phyloP scores from a whole-genome alignment of 768 basidiomycete genomes.

The Kwoniella dendrophila region DNA sequence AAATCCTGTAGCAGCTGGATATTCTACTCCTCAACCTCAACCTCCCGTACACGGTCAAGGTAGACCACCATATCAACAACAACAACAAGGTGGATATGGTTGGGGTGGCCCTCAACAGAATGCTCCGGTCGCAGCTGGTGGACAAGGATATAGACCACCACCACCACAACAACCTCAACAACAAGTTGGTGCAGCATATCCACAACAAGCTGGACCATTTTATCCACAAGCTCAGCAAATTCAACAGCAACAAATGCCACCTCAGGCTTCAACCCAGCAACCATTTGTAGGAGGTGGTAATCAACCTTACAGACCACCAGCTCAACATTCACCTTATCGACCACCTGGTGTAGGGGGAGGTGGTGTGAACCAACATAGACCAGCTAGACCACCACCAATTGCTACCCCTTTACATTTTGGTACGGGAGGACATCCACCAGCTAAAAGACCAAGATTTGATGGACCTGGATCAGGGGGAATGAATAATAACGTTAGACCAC shows the following conservation, averaged over 20 bases:
- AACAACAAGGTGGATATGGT: constrained; percentile 61
- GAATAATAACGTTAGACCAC: constrained; percentile 32
- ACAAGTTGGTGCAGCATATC: constrained; percentile 49
- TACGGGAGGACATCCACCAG: constrained; percentile 71
- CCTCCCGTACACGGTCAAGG: constrained; percentile 17
- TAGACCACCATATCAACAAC: constrained; percentile 24
- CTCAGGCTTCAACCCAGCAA: too few species aligned
- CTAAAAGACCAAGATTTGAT: constrained; percentile 87
- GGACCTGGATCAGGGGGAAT: constrained; percentile 59
- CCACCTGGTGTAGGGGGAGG: constrained; percentile 28
- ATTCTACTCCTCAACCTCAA: constrained; percentile 23
- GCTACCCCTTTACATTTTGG: constrained; percentile 37
- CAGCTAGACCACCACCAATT: constrained; percentile 59
- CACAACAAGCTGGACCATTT: constrained; percentile 39
- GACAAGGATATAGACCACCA: constrained; percentile 40
- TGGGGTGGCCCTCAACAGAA: constrained; percentile 61
- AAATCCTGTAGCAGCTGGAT: constrained; percentile 9
- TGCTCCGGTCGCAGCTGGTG: background rate
- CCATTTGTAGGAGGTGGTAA: constrained; percentile 11
- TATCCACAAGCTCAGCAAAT: constrained; percentile 41
- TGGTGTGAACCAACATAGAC: constrained; percentile 24
- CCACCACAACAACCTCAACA: constrained; percentile 57
- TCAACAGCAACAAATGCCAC: constrained; percentile 34
- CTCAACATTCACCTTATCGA: constrained; percentile 25
- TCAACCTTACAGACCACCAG: constrained; percentile 27